A percentile compares a stretch with the other conserved stretches of the same genome.
Evolutionary conservation across 1,284 basidiomycete genomes (phyloP).

Genomic region (Trichosporon coremiiforme): DNA sequence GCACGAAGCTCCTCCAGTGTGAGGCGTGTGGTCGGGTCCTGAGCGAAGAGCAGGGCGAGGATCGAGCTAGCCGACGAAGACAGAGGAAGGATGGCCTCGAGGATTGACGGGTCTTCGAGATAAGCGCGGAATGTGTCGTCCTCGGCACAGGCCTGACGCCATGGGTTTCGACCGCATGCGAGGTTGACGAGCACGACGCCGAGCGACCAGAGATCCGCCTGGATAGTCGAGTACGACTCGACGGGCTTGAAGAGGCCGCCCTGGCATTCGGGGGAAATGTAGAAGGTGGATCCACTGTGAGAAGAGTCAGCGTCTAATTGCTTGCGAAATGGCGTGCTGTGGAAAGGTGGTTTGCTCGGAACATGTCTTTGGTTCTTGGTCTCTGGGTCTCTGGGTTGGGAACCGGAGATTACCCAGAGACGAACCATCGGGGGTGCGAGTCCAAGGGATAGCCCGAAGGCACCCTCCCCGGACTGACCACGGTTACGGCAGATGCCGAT

Average conservation of each 20-base stretch:
- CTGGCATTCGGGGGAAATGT: slow-evolving; percentile 79
- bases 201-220: slow-evolving; percentile 89
- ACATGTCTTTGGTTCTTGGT: slow-evolving; percentile 3
- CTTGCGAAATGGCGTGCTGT: neutral
- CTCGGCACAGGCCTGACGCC: slow-evolving; percentile 71
- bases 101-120: slow-evolving; percentile 67
- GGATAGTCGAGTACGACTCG: slow-evolving; percentile 70
- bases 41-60: slow-evolving; percentile 64
- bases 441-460: slow-evolving; percentile 1
- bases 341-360: neutral
- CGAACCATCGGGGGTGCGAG: neutral
- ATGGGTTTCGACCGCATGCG: slow-evolving; percentile 82
- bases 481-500: slow-evolving; percentile 4
- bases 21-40: slow-evolving; percentile 62
- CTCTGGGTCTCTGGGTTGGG: neutral
- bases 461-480: slow-evolving; percentile 4
- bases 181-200: slow-evolving; percentile 92
- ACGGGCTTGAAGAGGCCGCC: slow-evolving; percentile 62
- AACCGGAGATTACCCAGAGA: slow-evolving; percentile 1
- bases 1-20: slow-evolving; percentile 66
- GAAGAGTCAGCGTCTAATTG: slow-evolving; percentile 15
- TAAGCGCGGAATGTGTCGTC: slow-evolving; percentile 75
- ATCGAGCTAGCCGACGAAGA: slow-evolving; percentile 57
- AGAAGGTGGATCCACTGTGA: slow-evolving; percentile 81
- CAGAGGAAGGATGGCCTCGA: slow-evolving; percentile 72